These are phyloP conservation scores for Protomyces pachydermus DNA, from an alignment of 1,139 yeast species.

Conservation along the genomic window DNA sequence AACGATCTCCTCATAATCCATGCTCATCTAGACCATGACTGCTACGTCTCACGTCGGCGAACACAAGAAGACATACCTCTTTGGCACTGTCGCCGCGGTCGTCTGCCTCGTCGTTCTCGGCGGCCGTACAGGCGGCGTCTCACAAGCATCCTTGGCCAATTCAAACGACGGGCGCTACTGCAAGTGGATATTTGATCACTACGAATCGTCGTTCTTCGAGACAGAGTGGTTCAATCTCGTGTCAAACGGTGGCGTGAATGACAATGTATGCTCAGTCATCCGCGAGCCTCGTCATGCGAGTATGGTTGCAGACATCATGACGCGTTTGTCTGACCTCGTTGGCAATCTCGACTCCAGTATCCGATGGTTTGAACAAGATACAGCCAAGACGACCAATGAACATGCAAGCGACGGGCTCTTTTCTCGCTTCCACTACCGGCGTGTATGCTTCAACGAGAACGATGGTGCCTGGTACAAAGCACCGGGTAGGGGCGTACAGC, in stretches of 20 bases:
- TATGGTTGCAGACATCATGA: conserved; percentile 2
- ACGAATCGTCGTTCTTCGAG: conserved; percentile 11
- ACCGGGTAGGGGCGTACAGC: conserved; percentile 11
- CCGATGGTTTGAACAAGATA: conserved; percentile 1
- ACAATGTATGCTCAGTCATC: conserved; percentile 3
- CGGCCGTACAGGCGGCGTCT: not conserved
- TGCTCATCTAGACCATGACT: not conserved
- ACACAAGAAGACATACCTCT: not conserved
- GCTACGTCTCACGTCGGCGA: not conserved
- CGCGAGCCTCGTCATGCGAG: not conserved
- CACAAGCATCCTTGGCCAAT: not conserved
- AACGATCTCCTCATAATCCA: too few relatives aligned
- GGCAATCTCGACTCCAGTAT: not conserved
- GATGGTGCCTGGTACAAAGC: not conserved
- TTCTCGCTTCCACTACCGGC: conserved; percentile 13
- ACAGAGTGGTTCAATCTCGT: conserved; percentile 10
- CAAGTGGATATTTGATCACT: conserved; percentile 12
- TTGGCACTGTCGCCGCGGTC: not conserved
- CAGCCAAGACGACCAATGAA: not conserved
- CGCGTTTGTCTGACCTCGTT: not conserved
- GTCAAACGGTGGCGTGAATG: conserved; percentile 1
- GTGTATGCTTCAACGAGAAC: conserved; percentile 2
- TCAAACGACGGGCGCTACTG: not conserved
- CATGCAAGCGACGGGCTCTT: not conserved
- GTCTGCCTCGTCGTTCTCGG: not conserved